Conservation (phyloP, 2,329 filamentous ascomycete genomes). For the Clarireedia monteithiana region DNA sequence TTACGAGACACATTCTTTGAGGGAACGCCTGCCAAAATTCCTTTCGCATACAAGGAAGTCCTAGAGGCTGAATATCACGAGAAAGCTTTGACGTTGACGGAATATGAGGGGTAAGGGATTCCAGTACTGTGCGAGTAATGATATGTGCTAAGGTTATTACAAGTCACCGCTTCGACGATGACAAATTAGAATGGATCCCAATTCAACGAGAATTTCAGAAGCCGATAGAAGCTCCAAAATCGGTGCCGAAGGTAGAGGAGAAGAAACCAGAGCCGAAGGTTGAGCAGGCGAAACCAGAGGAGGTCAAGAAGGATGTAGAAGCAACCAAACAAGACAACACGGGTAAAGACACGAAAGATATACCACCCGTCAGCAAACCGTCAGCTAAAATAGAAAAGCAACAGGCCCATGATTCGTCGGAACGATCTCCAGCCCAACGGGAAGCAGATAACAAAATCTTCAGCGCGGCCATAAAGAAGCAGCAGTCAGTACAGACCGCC, state of each 20-base stretch:
- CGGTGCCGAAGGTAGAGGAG: slow-evolving; percentile 17
- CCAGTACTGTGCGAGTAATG: background rate
- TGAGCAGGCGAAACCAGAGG: slow-evolving; percentile 33
- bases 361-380: slow-evolving; percentile 4
- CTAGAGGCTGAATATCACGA: slow-evolving; percentile 50
- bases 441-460: slow-evolving; percentile 5
- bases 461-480: slow-evolving; percentile 10
- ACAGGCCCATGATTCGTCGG: background rate
- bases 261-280: slow-evolving; percentile 30
- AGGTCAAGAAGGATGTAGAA: slow-evolving; percentile 22
- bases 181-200: slow-evolving; percentile 31
- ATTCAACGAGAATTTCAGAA: background rate
- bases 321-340: background rate
- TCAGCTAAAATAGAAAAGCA: slow-evolving; percentile 1
- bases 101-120: slow-evolving; percentile 41
- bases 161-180: slow-evolving; percentile 37
- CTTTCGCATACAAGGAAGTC: slow-evolving; percentile 52
- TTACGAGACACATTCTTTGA: slow-evolving; percentile 63
- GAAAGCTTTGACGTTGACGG: slow-evolving; percentile 41
- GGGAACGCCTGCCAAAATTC: slow-evolving; percentile 57
- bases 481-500: background rate
- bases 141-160: background rate
- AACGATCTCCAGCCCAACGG: slow-evolving; percentile 1
- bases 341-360: background rate
- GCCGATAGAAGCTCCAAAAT: slow-evolving; percentile 11